Conservation (phyloP, 2,329 filamentous ascomycete genomes). For the Fusarium newnesense region DNA sequence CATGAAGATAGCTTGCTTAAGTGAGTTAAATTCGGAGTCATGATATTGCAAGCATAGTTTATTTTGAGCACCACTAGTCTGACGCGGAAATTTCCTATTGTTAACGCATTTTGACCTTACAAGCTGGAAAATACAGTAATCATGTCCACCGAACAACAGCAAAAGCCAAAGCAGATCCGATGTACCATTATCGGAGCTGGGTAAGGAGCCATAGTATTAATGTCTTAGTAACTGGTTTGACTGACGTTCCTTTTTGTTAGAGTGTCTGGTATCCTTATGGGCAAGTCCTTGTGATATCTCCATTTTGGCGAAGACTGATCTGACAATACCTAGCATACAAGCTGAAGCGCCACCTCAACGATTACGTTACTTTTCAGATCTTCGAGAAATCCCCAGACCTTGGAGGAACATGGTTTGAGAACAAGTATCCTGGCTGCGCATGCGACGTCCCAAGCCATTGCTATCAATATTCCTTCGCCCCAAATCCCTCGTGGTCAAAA, state of each 20-base stretch:
- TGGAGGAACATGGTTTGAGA: conserved; percentile 69
- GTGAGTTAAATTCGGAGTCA: accelerated
- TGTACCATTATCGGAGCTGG: not conserved
- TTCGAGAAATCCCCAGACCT: conserved; percentile 67
- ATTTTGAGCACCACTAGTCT: accelerated
- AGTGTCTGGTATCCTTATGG: not conserved
- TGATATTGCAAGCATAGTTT: not conserved
- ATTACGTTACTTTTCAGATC: conserved; percentile 41
- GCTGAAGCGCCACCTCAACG: conserved; percentile 20
- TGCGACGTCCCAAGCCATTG: conserved; percentile 65
- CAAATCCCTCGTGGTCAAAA: conserved; percentile 58
- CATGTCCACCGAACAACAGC: not conserved
- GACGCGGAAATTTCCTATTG: accelerated
- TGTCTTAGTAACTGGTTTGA: too few species aligned
- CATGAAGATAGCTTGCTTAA: not conserved
- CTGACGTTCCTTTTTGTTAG: not conserved
- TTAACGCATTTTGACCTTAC: accelerated
- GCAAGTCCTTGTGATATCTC: not conserved
- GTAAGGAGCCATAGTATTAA: not conserved
- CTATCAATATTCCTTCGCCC: conserved; percentile 62
- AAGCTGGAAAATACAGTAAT: not conserved
- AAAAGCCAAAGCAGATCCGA: not conserved
- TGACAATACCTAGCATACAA: conserved; percentile 43
- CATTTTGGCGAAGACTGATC: too few species aligned
- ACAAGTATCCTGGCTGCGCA: conserved; percentile 62